A percentile compares a stretch with the other conserved stretches of the same genome.
These are phyloP conservation scores for Poterioochromonas sp. DNA, from an alignment of 352 stramenopile genomes.

Conservation along the genomic window DNA sequence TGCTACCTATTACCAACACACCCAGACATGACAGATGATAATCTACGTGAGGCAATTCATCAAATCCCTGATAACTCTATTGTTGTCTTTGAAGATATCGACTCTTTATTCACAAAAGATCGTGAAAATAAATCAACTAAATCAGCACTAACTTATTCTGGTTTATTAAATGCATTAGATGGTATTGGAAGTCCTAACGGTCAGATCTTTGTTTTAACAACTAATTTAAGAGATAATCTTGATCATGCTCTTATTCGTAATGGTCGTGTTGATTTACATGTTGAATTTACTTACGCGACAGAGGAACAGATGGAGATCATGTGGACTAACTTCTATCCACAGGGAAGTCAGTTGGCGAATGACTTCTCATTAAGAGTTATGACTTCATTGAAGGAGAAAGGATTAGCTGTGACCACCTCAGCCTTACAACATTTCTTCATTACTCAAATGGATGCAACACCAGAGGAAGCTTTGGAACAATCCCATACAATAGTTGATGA, in stretches of 20 bases:
- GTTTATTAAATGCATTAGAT: conserved; percentile 15
- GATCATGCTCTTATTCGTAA: conserved; percentile 2
- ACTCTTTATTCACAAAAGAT: background rate
- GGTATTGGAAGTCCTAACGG: background rate
- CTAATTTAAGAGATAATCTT: background rate
- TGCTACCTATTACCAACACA: background rate
- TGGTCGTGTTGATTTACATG: conserved; percentile 18
- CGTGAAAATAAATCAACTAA: background rate
- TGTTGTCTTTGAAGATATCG: conserved; percentile 14
- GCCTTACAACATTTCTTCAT: conserved; percentile 9
- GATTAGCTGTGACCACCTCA: background rate
- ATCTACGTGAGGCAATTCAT: background rate
- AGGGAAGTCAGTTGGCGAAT: background rate
- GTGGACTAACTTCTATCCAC: conserved; percentile 14
- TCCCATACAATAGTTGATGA: background rate
- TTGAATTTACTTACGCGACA: conserved; percentile 1
- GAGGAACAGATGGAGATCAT: conserved; percentile 8
- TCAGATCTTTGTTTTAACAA: conserved; percentile 13
- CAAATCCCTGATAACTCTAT: background rate
- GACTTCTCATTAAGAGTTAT: background rate
- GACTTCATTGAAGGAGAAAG: background rate
- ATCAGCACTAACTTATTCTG: background rate
- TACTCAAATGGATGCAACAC: conserved; percentile 9
- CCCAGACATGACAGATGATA: conserved; percentile 5
- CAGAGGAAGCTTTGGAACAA: background rate